Evolutionary conservation across 1,284 basidiomycete genomes (phyloP).

Genomic region (Neotropicomus parvogracilis): DNA sequence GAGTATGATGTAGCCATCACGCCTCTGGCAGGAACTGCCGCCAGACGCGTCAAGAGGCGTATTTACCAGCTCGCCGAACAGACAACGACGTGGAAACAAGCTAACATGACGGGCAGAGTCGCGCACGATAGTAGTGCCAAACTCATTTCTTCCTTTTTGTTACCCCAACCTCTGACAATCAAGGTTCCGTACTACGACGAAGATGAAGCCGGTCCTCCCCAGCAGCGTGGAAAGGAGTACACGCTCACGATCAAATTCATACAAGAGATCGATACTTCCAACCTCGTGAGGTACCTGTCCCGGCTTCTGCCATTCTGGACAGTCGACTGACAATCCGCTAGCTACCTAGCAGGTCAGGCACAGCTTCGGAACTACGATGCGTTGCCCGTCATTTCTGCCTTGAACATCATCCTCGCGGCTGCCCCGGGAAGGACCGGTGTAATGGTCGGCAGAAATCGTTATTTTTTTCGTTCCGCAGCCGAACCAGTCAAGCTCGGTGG

Average conservation of each 20-base stretch:
- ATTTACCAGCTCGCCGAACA: constrained; percentile 71
- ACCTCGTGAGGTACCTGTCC: constrained; percentile 46
- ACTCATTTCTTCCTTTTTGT: constrained; percentile 51
- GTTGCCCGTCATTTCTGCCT: constrained; percentile 62
- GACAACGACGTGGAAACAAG: constrained; percentile 50
- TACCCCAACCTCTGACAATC: constrained; percentile 59
- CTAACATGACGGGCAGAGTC: constrained; percentile 50
- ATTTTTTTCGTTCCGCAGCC: constrained; percentile 61
- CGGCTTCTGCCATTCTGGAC: background rate
- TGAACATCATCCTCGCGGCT: constrained; percentile 68
- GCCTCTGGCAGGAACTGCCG: constrained; percentile 47
- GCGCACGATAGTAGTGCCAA: constrained; percentile 70
- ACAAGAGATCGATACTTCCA: constrained; percentile 56
- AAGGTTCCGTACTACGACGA: constrained; percentile 61
- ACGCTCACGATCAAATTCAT: constrained; percentile 58
- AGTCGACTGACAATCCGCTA: constrained; percentile 28
- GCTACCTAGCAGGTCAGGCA: constrained; percentile 57
- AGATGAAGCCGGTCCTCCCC: constrained; percentile 48
- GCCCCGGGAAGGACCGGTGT: constrained; percentile 61
- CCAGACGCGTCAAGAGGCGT: constrained; percentile 58
- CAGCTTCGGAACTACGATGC: constrained; percentile 63
- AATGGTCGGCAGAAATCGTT: constrained; percentile 71
- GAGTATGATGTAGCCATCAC: constrained; percentile 69
- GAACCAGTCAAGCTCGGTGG: constrained; percentile 51
- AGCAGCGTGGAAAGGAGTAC: constrained; percentile 51